These are phyloP conservation scores for Chlorella sorokiniana DNA, from an alignment of 139 green algal genomes.

Conservation along the genomic window DNA sequence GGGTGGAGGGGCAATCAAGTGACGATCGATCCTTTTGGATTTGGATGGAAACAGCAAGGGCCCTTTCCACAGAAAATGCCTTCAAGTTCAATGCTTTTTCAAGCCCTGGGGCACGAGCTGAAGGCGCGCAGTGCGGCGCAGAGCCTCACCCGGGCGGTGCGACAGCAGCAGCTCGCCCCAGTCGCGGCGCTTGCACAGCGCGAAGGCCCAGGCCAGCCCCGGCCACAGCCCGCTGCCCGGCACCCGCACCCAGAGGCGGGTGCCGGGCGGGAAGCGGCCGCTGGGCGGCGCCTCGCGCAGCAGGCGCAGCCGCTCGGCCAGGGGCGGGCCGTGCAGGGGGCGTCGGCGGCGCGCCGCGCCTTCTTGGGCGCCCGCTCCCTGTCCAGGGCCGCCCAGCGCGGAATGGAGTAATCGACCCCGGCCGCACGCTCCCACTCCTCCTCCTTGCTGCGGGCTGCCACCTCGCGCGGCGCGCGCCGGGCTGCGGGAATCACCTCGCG, in stretches of 20 bases:
- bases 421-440: slow-evolving; percentile 5
- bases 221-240: slow-evolving; percentile 57
- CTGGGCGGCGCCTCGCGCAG: neutral
- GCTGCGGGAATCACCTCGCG: neutral
- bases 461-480: neutral
- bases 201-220: slow-evolving; percentile 54
- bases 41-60: neutral
- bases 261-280: slow-evolving; percentile 26
- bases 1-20: neutral
- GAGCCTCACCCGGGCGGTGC: slow-evolving; percentile 43
- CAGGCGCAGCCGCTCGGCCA: slow-evolving; percentile 1
- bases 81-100: too few relatives aligned
- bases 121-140: neutral
- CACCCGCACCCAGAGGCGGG: slow-evolving; percentile 34
- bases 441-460: neutral
- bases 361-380: slow-evolving; percentile 11
- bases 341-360: neutral
- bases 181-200: slow-evolving; percentile 50
- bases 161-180: slow-evolving; percentile 51
- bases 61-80: too few relatives aligned
- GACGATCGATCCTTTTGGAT: neutral
- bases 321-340: slow-evolving; percentile 21
- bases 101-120: neutral
- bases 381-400: slow-evolving; percentile 10
- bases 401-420: slow-evolving; percentile 13